Evolutionary conservation across 75 land plant genomes (phyloP).

Genomic region (Pseudotsuga menziesii): DNA sequence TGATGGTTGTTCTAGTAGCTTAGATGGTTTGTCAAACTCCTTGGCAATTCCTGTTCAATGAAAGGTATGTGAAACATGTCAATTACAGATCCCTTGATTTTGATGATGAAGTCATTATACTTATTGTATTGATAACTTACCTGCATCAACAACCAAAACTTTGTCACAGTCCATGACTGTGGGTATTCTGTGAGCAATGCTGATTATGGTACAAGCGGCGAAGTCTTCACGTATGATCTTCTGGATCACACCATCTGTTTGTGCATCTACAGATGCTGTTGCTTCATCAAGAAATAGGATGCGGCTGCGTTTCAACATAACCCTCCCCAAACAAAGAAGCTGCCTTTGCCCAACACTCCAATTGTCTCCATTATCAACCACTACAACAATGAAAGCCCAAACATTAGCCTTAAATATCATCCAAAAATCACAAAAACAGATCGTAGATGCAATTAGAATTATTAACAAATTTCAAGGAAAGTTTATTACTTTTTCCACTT

Average conservation of each 20-base stretch:
- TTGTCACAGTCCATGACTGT: slow-evolving; percentile 93
- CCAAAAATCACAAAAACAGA: background rate
- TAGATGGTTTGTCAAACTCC: slow-evolving; percentile 77
- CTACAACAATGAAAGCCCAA: slow-evolving; percentile 22
- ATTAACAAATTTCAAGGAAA: background rate
- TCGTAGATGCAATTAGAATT: background rate
- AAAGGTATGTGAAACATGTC: background rate
- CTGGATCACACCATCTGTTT: slow-evolving; percentile 85
- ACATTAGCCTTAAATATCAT: background rate
- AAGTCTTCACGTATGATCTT: slow-evolving; percentile 72
- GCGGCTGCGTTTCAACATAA: slow-evolving; percentile 68
- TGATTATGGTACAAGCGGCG: slow-evolving; percentile 70
- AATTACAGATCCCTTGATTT: background rate
- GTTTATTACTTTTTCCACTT: background rate
- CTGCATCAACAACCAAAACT: slow-evolving; percentile 90
- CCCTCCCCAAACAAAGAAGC: slow-evolving; percentile 84
- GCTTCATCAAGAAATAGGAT: slow-evolving; percentile 92
- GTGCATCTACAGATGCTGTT: slow-evolving; percentile 95
- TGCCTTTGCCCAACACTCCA: slow-evolving; percentile 99
- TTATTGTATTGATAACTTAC: slow-evolving; percentile 17
- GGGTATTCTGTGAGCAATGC: slow-evolving; percentile 94
- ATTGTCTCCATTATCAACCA: slow-evolving; percentile 85
- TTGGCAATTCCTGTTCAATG: slow-evolving; percentile 62
- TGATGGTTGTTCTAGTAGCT: slow-evolving; percentile 57
- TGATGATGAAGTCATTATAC: background rate